Conservation (phyloP, 306 rosid genomes). For the apple (Malus domestica) region DNA sequence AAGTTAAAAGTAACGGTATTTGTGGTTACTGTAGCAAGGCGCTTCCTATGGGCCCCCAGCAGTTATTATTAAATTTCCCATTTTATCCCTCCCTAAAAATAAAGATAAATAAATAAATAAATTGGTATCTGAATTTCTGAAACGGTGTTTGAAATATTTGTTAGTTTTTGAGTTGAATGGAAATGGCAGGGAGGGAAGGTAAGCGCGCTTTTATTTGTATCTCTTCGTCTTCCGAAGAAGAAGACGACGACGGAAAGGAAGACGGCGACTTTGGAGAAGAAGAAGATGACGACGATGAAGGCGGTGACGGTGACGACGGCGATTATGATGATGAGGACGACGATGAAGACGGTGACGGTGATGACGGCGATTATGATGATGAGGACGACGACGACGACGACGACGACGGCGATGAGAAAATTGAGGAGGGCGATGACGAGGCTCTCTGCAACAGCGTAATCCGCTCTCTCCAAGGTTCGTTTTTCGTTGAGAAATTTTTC, state of each 20-base stretch:
- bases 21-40: neutral
- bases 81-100: neutral
- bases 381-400: slow-evolving; percentile 2
- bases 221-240: slow-evolving; percentile 31
- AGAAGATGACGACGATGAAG: neutral
- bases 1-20: neutral
- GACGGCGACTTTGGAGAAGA: neutral
- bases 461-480: slow-evolving; percentile 44
- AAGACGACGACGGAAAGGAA: neutral
- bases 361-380: neutral
- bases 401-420: slow-evolving; percentile 2
- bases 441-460: slow-evolving; percentile 40
- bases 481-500: neutral
- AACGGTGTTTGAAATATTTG: neutral
- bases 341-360: neutral
- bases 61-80: neutral
- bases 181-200: slow-evolving; percentile 30
- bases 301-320: neutral
- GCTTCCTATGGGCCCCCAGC: neutral
- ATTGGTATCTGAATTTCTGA: neutral
- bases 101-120: neutral
- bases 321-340: neutral
- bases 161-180: neutral
- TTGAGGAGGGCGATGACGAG: slow-evolving; percentile 20
- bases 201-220: slow-evolving; percentile 22